Conservation (phyloP, 1,284 basidiomycete species). For the Naganishia sp. region DNA sequence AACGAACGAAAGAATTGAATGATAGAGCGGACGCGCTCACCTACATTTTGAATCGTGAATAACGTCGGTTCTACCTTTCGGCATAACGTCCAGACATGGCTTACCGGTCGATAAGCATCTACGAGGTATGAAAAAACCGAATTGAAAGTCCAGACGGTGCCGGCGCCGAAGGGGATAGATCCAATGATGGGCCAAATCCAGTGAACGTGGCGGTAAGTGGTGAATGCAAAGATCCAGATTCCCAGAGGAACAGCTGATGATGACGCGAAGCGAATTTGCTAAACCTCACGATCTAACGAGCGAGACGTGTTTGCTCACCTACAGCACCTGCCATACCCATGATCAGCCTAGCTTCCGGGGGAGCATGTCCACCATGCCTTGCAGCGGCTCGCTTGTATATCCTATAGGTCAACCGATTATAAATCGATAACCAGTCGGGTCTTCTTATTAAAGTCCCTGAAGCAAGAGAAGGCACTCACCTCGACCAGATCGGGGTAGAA, state of each 20-base stretch:
- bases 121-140: slow-evolving; percentile 64
- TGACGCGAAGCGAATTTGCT: not conserved
- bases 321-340: slow-evolving; percentile 69
- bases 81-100: not conserved
- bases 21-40: slow-evolving; percentile 76
- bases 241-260: slow-evolving; percentile 50
- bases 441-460: not conserved
- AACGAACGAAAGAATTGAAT: slow-evolving; percentile 67
- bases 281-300: not conserved
- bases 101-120: slow-evolving; percentile 48
- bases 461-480: slow-evolving; percentile 48
- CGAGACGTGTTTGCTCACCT: slow-evolving; percentile 58
- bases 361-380: slow-evolving; percentile 58
- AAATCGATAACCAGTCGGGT: not conserved
- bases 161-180: slow-evolving; percentile 62
- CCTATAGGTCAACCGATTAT: not conserved
- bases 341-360: slow-evolving; percentile 68
- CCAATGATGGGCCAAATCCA: slow-evolving; percentile 72
- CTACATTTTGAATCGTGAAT: slow-evolving; percentile 66
- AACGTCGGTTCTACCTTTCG: not conserved
- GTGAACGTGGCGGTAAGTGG: slow-evolving; percentile 65
- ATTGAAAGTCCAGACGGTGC: slow-evolving; percentile 63
- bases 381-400: slow-evolving; percentile 24
- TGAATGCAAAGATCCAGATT: slow-evolving; percentile 73
- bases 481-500: slow-evolving; percentile 67